A percentile compares a stretch with the other conserved stretches of the same genome.
Conservation (phyloP, 148 eudicot species). For the Amaranthus cruentus region DNA sequence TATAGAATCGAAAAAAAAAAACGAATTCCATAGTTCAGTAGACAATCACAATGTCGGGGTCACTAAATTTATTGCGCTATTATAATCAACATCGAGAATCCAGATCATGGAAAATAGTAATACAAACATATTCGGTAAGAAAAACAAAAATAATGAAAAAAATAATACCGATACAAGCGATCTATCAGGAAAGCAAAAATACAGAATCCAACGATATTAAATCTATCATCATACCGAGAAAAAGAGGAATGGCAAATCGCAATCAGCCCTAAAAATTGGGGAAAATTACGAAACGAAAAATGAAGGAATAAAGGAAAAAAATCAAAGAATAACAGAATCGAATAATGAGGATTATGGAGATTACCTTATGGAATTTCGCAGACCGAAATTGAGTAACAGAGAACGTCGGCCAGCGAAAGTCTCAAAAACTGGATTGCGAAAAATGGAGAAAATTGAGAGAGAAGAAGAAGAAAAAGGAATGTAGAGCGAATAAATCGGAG, state of each 20-base stretch:
- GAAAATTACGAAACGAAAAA: background rate
- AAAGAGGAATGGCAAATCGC: background rate
- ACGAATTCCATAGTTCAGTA: background rate
- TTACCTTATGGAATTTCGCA: conserved; percentile 22
- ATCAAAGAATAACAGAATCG: background rate
- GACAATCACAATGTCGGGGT: background rate
- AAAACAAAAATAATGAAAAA: background rate
- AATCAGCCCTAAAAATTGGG: background rate
- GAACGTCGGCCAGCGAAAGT: conserved; percentile 20
- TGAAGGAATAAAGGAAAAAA: background rate
- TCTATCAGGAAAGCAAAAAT: background rate
- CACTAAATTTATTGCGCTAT: background rate
- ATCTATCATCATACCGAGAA: conserved; percentile 3
- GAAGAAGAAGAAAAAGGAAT: background rate
- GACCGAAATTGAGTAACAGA: conserved; percentile 14
- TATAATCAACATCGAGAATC: too few relatives aligned
- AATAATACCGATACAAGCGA: background rate
- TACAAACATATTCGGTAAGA: background rate
- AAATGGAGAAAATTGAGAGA: background rate
- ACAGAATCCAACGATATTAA: background rate
- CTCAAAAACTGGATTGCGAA: background rate
- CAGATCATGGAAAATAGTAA: too few relatives aligned
- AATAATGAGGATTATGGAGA: background rate
- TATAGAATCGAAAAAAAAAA: background rate
- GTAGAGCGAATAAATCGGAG: conserved; percentile 26